Conservation (phyloP, 805 yeast genomes). For the Suhomyces vadensis region DNA sequence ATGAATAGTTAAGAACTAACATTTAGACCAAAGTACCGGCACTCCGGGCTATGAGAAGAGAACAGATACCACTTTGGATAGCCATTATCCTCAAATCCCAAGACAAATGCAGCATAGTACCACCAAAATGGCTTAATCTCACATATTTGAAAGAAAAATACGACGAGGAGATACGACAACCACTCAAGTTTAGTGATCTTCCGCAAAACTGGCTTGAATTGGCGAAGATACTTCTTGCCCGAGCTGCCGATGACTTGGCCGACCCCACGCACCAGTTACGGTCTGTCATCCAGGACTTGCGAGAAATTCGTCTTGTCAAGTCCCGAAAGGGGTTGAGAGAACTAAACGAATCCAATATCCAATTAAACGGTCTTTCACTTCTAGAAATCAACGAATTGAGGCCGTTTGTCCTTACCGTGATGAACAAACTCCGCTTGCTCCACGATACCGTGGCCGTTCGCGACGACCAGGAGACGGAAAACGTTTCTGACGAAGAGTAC, state of each 20-base stretch:
- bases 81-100: conserved; percentile 83
- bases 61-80: conserved; percentile 80
- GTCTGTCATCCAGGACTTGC: conserved; percentile 73
- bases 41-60: conserved; percentile 66
- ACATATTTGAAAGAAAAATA: conserved; percentile 54
- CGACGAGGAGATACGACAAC: conserved; percentile 63
- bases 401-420: conserved; percentile 75
- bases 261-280: conserved; percentile 73
- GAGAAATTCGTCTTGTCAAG: conserved; percentile 81
- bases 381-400: conserved; percentile 87
- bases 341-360: conserved; percentile 79
- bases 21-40: conserved; percentile 53
- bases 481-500: conserved; percentile 12
- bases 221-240: conserved; percentile 64
- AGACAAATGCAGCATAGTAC: conserved; percentile 78
- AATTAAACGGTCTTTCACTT: conserved; percentile 75
- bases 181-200: conserved; percentile 61
- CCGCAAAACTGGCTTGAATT: conserved; percentile 92
- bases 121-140: conserved; percentile 80
- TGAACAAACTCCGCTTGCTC: conserved; percentile 71
- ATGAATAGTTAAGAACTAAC: conserved; percentile 10
- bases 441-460: conserved; percentile 30
- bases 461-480: conserved; percentile 11
- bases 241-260: conserved; percentile 75
- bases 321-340: conserved; percentile 76